Evolutionary conservation across 2,329 filamentous ascomycete species (phyloP), one percentile per base, ranked within the genome.

Genomic region (Elsinoe perseae): DNA sequence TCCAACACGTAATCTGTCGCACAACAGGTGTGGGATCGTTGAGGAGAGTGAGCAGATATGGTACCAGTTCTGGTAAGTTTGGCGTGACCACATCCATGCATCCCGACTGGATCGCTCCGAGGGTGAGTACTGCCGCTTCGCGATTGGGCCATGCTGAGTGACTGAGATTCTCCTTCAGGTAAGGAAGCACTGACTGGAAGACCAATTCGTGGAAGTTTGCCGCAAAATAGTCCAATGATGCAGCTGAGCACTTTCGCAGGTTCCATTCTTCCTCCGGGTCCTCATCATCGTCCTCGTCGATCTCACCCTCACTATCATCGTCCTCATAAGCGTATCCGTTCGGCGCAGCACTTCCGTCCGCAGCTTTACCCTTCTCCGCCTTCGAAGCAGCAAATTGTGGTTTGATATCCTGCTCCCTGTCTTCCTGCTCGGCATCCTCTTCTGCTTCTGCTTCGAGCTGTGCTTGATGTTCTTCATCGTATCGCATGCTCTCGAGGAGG

Each of bases 1-100:
- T 95, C 93, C 93, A 98, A 72, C 93, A 98, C 21, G 92, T 97
- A 62, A 98, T 98, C 68, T 95, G 89, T 60, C 93, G 82, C 34
- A 98, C 92, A 12, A 97, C 86, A 12, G 93, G 89, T 70, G 96
- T 90, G 1, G 80, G 68, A 66, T 98, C 93, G 57, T 86, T 82
- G 32, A 98, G 78, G 0, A 96, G 80, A 6, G 86, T 86, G 63
- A 97, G 86, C 48, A 98, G 80, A 69, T 95, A 98, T 1, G 89
- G 87, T 2, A 97, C 84, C 38, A 98, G 78, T 67, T 95, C 86
- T 1, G 89, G 90, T 27, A 98, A 80, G 70, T 97, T 91, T 54
- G 91, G 93, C 46, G 85, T 85, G 54, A 98, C 90, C 18, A 88
- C 87, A 50, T 87, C 81, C 77, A 96, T 88, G 69, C 93, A 97